Conservation (phyloP, 2,329 filamentous ascomycete species). For the Talaromyces atroroseus region DNA sequence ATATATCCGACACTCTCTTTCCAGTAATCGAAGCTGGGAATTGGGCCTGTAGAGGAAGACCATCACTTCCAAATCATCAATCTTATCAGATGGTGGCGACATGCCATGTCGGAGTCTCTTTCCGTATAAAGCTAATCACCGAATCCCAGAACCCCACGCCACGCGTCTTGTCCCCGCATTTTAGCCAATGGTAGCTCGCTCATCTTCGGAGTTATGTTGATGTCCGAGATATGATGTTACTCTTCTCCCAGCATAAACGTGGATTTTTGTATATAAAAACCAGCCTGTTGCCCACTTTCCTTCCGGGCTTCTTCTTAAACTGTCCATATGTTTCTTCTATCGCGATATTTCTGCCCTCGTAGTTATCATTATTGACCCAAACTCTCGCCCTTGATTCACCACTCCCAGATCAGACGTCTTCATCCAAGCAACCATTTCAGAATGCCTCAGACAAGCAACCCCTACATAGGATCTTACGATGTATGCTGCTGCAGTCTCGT, state of each 20-base stretch:
- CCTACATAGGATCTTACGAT: slow-evolving; percentile 10
- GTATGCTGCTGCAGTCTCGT: too few species aligned
- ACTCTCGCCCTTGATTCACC: not conserved
- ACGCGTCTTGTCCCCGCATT: not conserved
- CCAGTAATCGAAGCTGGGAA: slow-evolving; percentile 33
- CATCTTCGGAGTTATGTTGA: not conserved
- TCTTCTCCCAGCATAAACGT: too few species aligned
- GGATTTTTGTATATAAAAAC: not conserved
- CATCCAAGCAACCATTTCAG: not conserved
- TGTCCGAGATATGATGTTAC: not conserved
- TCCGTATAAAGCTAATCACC: slow-evolving; percentile 1
- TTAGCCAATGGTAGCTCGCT: not conserved
- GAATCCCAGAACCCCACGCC: not conserved
- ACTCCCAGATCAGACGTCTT: not conserved
- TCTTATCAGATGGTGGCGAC: slow-evolving; percentile 7
- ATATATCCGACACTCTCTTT: slow-evolving; percentile 21
- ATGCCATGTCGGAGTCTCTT: not conserved
- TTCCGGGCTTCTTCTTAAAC: not conserved
- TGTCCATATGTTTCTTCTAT: not conserved
- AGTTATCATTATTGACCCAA: not conserved
- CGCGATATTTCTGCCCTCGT: not conserved
- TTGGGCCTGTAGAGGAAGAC: too few species aligned
- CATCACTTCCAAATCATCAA: not conserved
- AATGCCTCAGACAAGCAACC: slow-evolving; percentile 8
- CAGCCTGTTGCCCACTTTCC: not conserved